phyloP scores from a whole-genome alignment of 2,329 filamentous ascomycete species.

The Colletotrichum liaoningense region DNA sequence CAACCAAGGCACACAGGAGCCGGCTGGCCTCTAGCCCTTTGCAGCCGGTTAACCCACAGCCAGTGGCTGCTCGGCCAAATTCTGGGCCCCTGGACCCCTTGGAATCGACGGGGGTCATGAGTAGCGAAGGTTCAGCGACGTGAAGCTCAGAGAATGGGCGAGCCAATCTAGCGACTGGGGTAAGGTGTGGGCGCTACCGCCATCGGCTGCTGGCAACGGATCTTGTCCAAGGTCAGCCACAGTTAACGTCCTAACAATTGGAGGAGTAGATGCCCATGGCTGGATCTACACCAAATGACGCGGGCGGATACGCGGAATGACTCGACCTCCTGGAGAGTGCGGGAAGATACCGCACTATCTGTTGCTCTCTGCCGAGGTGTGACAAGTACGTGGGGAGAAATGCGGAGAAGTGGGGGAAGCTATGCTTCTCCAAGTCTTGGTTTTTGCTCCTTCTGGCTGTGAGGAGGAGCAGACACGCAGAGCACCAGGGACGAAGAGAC shows the following conservation, averaged over 20 bases:
- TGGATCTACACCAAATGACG: neutral
- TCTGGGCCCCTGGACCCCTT: neutral
- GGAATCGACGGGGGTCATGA: conserved; percentile 24
- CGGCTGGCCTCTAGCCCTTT: neutral
- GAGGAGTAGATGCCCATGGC: neutral
- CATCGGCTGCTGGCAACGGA: conserved; percentile 32
- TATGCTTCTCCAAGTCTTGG: conserved; percentile 30
- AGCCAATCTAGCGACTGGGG: conserved; percentile 12
- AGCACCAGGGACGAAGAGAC: neutral
- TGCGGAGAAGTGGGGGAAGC: conserved; percentile 35
- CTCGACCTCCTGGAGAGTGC: conserved; percentile 6
- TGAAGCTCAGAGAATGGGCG: neutral
- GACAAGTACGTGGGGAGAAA: conserved; percentile 25
- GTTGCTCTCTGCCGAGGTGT: conserved; percentile 23
- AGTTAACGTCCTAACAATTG: conserved; percentile 1
- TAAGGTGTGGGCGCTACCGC: conserved; percentile 5
- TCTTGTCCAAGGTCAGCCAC: neutral
- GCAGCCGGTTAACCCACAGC: neutral
- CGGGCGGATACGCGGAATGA: neutral
- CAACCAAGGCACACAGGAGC: conserved; percentile 21
- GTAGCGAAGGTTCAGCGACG: conserved; percentile 12
- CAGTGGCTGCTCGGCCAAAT: conserved; percentile 4
- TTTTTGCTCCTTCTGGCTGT: conserved; percentile 6
- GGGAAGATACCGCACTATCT: conserved; percentile 29
- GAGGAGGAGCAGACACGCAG: conserved; percentile 1